Conservation (phyloP, 2,329 filamentous ascomycete species). For the Sclerotinia borealis region DNA sequence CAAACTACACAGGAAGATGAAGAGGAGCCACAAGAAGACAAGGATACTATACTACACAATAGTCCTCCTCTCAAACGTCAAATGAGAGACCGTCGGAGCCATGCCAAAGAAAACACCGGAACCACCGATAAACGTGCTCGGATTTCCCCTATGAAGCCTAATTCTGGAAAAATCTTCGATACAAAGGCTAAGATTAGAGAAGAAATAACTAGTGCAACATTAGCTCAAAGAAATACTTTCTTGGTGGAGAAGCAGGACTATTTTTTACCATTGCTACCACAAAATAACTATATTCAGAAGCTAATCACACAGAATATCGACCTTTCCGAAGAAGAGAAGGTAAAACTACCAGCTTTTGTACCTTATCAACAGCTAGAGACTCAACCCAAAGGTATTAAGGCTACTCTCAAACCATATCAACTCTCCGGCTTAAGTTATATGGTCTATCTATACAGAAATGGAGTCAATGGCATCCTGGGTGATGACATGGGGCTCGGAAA, state of each 20-base stretch:
- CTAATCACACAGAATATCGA: constrained; percentile 26
- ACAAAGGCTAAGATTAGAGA: constrained; percentile 16
- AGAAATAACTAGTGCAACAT: constrained; percentile 29
- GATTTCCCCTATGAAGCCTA: not conserved
- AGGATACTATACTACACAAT: not conserved
- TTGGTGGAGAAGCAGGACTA: constrained; percentile 32
- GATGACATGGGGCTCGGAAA: constrained; percentile 48
- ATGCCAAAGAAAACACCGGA: not conserved
- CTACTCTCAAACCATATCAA: constrained; percentile 47
- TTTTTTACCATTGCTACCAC: constrained; percentile 31
- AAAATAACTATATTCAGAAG: constrained; percentile 32
- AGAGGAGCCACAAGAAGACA: not conserved
- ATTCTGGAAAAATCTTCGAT: not conserved
- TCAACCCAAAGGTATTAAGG: constrained; percentile 36
- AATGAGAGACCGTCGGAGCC: not conserved
- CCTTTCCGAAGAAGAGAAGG: constrained; percentile 21
- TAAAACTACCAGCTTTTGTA: constrained; percentile 17
- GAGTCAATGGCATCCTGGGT: constrained; percentile 36
- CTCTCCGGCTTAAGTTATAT: constrained; percentile 45
- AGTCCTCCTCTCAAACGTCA: not conserved
- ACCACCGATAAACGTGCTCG: not conserved
- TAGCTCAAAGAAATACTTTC: constrained; percentile 30
- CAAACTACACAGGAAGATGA: not conserved
- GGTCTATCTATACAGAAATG: constrained; percentile 39
- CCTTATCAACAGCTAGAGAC: constrained; percentile 28